Base-by-base conservation (phyloP, 208 protist genomes). In the Jaenimonas drosophilae region DNA sequence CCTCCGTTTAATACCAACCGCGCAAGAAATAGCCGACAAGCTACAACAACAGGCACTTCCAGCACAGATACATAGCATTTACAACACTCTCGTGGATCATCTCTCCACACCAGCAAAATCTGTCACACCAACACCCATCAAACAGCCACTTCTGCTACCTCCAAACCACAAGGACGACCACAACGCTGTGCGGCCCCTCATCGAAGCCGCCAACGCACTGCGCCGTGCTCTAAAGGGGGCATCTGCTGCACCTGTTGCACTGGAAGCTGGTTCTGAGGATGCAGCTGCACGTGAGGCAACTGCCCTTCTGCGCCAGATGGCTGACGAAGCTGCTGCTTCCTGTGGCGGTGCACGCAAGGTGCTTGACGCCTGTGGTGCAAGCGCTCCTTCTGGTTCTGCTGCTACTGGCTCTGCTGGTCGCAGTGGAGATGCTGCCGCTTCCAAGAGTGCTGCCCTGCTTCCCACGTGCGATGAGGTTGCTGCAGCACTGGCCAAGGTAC, bases 401-500 rank as follows among this genome's bases (percentile, higher is more conserved):
- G 45, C 20, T 36, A 34, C 12, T 28, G 21, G 21, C 21, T 11
- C 11, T 17, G 27, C 33, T 4, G 30, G 14, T 28, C 41, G 41
- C 2, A 23, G 49, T 38, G 2, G 17, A 2, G 16, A 25, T 4
- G 46, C 21, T 12, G 19, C 39, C 0, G 48, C 2, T 7, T 17
- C 47, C 2, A 33, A 42, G 27, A 57, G 48, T 14, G n/a, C 17
- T 9, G 41, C 41, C 0, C 59, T 65, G 30, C 36, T 65, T 41
- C 26, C 43, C 14, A 19, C 32, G 51, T 65, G 49, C 43, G 43
- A 32, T 5, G 17, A 16, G 12, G 48, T 45, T 24, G 43, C 26
- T 21, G 25, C 23, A 11, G 57, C 31, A n/a, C 34, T 54, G 41
- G 26, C 33, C 1, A 20, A 23, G 23, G 17, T 57, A 39, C 51